These are phyloP conservation scores for Heliamphora pulchella DNA, from an alignment of 179 eudicot species.

Conservation along the genomic window DNA sequence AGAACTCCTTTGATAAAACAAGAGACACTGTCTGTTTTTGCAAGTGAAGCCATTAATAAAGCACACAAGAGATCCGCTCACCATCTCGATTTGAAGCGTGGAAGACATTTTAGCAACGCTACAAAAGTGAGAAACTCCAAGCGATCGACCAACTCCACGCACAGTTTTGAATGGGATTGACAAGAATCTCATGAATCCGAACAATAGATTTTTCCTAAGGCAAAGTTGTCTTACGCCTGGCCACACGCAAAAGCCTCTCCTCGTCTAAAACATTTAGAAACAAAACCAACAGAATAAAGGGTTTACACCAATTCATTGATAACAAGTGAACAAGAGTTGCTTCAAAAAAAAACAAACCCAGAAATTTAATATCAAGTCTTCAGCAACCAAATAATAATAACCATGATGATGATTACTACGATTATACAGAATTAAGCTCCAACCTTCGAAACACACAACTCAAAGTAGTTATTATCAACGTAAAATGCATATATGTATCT, in stretches of 20 bases:
- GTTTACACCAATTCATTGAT: not conserved
- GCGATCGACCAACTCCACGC: conserved; percentile 61
- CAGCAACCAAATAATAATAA: not conserved
- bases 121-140: conserved; percentile 63
- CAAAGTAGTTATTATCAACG: not conserved
- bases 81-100: conserved; percentile 74
- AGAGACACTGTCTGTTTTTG: not conserved
- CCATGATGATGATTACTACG: not conserved
- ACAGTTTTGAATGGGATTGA: conserved; percentile 64
- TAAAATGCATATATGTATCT: not conserved
- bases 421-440: not conserved
- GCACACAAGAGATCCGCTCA: conserved; percentile 24
- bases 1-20: not conserved
- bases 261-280: conserved; percentile 32
- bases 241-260: conserved; percentile 52
- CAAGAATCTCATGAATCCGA: conserved; percentile 59
- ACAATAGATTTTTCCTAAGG: conserved; percentile 61
- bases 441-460: not conserved
- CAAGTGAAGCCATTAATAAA: not conserved
- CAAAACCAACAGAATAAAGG: not conserved
- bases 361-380: not conserved
- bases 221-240: conserved; percentile 68
- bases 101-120: conserved; percentile 56
- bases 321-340: not conserved
- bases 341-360: not conserved